Evolutionary conservation across 2,329 filamentous ascomycete genomes (phyloP).

Genomic region (Pseudofabraea citricarpa): DNA sequence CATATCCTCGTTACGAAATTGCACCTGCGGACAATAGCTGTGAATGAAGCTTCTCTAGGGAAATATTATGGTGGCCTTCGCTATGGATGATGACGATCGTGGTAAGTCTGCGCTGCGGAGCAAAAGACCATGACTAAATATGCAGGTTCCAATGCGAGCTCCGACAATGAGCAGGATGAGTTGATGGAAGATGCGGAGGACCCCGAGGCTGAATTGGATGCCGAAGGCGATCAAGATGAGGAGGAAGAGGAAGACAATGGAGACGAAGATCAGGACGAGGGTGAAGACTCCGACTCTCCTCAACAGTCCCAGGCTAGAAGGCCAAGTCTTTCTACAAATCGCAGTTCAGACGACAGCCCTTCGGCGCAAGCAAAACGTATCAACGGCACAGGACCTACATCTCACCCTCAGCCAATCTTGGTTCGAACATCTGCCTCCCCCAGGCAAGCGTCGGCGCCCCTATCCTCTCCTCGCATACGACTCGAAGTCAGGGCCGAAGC

Average conservation of each 20-base stretch:
- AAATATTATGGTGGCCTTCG: slow-evolving; percentile 23
- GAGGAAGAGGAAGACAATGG: slow-evolving; percentile 27
- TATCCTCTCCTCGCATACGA: slow-evolving; percentile 41
- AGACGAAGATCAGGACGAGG: slow-evolving; percentile 32
- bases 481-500: slow-evolving; percentile 71
- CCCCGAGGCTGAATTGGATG: slow-evolving; percentile 24
- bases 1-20: too few species aligned
- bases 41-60: slow-evolving; percentile 10
- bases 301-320: slow-evolving; percentile 22
- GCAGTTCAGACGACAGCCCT: slow-evolving; percentile 22
- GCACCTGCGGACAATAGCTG: too few species aligned
- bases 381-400: slow-evolving; percentile 24
- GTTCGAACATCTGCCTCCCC: slow-evolving; percentile 26
- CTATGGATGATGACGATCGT: slow-evolving; percentile 27
- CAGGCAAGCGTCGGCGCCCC: slow-evolving; percentile 24
- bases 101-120: slow-evolving; percentile 11
- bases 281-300: slow-evolving; percentile 51
- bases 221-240: slow-evolving; percentile 28
- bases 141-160: slow-evolving; percentile 36
- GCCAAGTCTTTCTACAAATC: slow-evolving; percentile 22
- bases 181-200: slow-evolving; percentile 46
- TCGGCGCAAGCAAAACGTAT: slow-evolving; percentile 9
- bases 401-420: slow-evolving; percentile 22
- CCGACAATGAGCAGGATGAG: slow-evolving; percentile 51
- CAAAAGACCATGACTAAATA: slow-evolving; percentile 5